A percentile compares a stretch with the other conserved stretches of the same genome.
phyloP scores from a whole-genome alignment of 805 yeast species.

The Candida manassasensis region DNA sequence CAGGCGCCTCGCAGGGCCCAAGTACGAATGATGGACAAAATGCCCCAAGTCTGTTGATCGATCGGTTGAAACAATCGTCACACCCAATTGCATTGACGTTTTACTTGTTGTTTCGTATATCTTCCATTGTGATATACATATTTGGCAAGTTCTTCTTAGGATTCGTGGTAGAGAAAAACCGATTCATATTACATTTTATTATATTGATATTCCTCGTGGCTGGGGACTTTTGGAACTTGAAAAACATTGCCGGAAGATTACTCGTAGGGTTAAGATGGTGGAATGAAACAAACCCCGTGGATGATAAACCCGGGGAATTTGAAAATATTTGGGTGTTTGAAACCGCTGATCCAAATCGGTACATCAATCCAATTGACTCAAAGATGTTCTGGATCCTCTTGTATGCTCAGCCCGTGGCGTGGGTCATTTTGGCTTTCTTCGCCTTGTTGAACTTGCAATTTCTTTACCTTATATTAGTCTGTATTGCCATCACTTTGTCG shows the following conservation, averaged over 20 bases:
- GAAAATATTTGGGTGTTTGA: slow-evolving; percentile 85
- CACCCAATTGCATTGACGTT: slow-evolving; percentile 76
- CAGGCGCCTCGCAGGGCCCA: no score
- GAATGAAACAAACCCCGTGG: slow-evolving; percentile 59
- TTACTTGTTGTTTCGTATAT: slow-evolving; percentile 57
- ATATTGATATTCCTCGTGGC: slow-evolving; percentile 70
- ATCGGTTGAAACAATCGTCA: slow-evolving; percentile 57
- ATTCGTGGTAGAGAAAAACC: slow-evolving; percentile 33
- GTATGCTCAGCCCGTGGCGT: slow-evolving; percentile 68
- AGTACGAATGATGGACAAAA: background rate
- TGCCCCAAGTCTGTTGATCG: slow-evolving; percentile 10
- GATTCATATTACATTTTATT: slow-evolving; percentile 74
- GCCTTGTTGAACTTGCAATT: slow-evolving; percentile 78
- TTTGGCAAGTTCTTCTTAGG: slow-evolving; percentile 66
- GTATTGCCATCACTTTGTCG: slow-evolving; percentile 67
- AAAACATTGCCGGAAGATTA: slow-evolving; percentile 84
- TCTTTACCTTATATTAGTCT: slow-evolving; percentile 56
- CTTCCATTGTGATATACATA: slow-evolving; percentile 61
- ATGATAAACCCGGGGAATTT: slow-evolving; percentile 48
- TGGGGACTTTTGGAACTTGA: slow-evolving; percentile 91
- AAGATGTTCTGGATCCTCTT: slow-evolving; percentile 80
- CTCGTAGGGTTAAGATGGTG: slow-evolving; percentile 95
- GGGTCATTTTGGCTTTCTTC: slow-evolving; percentile 71
- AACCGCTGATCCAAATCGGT: slow-evolving; percentile 66
- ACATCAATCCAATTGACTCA: slow-evolving; percentile 87